Percentiles rank a stretch among this genome's conserved stretches.
These are phyloP conservation scores for Aspergillus costaricaensis DNA, from an alignment of 2,329 filamentous ascomycete genomes.

Conservation along the genomic window DNA sequence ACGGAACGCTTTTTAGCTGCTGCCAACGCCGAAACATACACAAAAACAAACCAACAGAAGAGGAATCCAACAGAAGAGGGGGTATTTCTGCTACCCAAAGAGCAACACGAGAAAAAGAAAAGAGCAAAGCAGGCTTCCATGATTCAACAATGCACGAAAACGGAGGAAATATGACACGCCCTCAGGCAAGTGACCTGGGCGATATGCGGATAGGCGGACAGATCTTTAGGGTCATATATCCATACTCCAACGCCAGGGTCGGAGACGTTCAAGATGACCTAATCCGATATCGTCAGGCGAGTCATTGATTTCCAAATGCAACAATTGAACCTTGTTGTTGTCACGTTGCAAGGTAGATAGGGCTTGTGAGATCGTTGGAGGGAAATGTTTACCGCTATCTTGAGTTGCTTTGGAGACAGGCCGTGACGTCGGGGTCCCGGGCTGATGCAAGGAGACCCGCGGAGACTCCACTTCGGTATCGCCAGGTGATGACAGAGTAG, in stretches of 20 bases:
- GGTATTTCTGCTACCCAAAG: conserved; percentile 9
- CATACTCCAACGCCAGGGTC: conserved; percentile 48
- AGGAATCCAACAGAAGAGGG: conserved; percentile 6
- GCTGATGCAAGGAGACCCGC: conserved; percentile 32
- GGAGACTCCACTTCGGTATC: conserved; percentile 32
- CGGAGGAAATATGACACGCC: background rate
- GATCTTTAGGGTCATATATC: conserved; percentile 36
- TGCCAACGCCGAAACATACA: conserved; percentile 8
- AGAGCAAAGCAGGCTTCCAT: conserved; percentile 7
- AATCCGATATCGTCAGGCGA: conserved; percentile 31
- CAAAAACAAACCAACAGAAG: conserved; percentile 2
- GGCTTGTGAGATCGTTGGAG: conserved; percentile 34
- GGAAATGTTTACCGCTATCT: conserved; percentile 33
- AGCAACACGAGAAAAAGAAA: background rate
- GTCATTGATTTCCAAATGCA: conserved; percentile 42
- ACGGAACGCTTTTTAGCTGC: conserved; percentile 9
- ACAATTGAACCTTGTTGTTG: conserved; percentile 37
- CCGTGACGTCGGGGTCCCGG: conserved; percentile 39
- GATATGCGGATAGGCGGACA: background rate
- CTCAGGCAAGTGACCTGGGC: background rate
- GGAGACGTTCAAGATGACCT: conserved; percentile 37
- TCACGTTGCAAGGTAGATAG: conserved; percentile 36
- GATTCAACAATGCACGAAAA: conserved; percentile 5
- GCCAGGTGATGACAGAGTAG: conserved; percentile 29
- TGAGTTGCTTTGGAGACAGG: conserved; percentile 39